A percentile compares a stretch with the other conserved stretches of the same genome.
Evolutionary conservation across 176 grass and related monocot genomes (phyloP).

Genomic region (Tillandsia leiboldiana): DNA sequence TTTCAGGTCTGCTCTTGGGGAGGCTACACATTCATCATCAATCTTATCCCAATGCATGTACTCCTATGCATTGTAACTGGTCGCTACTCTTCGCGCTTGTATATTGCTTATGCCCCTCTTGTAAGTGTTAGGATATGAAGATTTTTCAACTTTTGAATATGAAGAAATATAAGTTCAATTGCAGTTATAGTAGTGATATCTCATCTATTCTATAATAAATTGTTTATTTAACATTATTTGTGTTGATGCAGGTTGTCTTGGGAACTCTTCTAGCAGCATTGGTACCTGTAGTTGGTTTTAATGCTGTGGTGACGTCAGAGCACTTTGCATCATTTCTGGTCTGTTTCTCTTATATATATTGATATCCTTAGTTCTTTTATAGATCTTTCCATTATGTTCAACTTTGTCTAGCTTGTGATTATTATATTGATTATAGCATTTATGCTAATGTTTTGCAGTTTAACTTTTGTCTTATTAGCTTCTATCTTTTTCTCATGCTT

Average conservation of each 20-base stretch:
- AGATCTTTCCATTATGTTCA: too few species aligned
- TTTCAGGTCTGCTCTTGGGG: conserved; percentile 98
- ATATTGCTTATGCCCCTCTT: conserved; percentile 98
- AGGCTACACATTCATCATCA: conserved; percentile 99
- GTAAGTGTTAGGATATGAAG: conserved; percentile 43
- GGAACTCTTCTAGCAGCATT: conserved; percentile 94
- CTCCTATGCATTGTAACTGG: conserved; percentile 96
- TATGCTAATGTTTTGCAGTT: too few species aligned
- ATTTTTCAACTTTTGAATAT: conserved; percentile 5
- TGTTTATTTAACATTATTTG: conserved; percentile 2
- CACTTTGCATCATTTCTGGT: conserved; percentile 99
- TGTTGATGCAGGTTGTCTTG: conserved; percentile 68
- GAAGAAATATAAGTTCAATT: not conserved
- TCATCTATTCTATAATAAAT: not conserved
- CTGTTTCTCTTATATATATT: conserved; percentile 6
- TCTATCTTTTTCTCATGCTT: too few species aligned
- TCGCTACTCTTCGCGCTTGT: conserved; percentile 86
- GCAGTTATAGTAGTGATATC: not conserved
- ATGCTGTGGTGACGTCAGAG: conserved; percentile 99
- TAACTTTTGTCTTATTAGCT: too few species aligned
- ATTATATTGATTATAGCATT: too few species aligned
- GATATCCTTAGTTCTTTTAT: not conserved
- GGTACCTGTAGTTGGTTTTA: conserved; percentile 99
- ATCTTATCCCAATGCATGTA: conserved; percentile 99
- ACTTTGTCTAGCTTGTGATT: too few species aligned